Percentiles rank a stretch among this genome's conserved stretches.
Conservation (phyloP, 148 eudicot species). For the Amaranthus cruentus region DNA sequence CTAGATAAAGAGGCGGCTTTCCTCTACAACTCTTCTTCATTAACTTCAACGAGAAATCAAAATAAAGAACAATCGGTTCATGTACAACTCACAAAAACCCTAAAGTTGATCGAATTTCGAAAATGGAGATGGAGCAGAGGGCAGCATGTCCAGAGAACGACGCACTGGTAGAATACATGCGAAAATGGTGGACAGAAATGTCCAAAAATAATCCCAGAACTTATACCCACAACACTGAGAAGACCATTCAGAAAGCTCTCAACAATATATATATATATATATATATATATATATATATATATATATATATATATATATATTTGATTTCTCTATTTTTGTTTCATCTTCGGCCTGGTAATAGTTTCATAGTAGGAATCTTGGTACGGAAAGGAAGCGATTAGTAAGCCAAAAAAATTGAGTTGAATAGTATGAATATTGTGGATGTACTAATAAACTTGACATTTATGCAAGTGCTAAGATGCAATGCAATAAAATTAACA, state of each 20-base stretch:
- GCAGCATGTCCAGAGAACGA: conserved; percentile 57
- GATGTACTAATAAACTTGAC: too few species aligned
- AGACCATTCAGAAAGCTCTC: conserved; percentile 48
- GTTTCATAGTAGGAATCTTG: too few species aligned
- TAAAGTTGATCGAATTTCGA: conserved; percentile 4
- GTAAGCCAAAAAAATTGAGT: too few species aligned
- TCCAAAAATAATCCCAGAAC: conserved; percentile 36
- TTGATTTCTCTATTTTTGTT: neutral
- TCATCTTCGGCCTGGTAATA: neutral
- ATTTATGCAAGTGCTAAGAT: too few species aligned
- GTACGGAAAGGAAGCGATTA: too few species aligned
- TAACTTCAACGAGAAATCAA: too few species aligned
- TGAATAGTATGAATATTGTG: too few species aligned
- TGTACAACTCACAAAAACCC: neutral
- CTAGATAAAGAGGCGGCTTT: too few species aligned
- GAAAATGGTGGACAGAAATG: conserved; percentile 49
- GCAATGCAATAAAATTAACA: too few species aligned
- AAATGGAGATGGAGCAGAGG: conserved; percentile 36
- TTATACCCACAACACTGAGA: conserved; percentile 41
- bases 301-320: neutral
- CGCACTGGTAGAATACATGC: conserved; percentile 44
- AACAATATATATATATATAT: conserved; percentile 13
- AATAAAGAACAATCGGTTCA: too few species aligned
- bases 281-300: too few species aligned
- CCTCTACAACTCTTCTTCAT: too few species aligned